phyloP scores from a whole-genome alignment of 129 eudicot genomes.

The Centrapalus pauciflorus region DNA sequence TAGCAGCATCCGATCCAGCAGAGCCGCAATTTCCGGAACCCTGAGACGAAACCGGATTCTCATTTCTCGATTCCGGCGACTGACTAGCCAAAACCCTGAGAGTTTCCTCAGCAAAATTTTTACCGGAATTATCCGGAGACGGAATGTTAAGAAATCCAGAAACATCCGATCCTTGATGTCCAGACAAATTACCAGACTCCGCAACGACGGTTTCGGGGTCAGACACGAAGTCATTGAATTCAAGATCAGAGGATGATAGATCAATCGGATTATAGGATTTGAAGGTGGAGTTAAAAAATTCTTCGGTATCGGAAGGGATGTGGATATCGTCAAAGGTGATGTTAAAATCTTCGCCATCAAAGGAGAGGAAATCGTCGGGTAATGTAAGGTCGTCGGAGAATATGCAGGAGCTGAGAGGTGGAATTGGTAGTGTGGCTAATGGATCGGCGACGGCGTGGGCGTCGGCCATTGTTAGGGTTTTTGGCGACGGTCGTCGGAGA shows the following conservation, averaged over 20 bases:
- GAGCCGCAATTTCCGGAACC: slow-evolving; percentile 51
- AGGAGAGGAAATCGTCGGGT: slow-evolving; percentile 19
- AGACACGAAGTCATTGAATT: slow-evolving; percentile 9
- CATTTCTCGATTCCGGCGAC: slow-evolving; percentile 23
- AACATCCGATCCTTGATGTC: slow-evolving; percentile 30
- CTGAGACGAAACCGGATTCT: slow-evolving; percentile 44
- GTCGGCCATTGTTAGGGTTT: slow-evolving; percentile 49
- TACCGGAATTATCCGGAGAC: slow-evolving; percentile 12
- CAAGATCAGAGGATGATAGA: slow-evolving; percentile 18
- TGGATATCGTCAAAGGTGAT: slow-evolving; percentile 52
- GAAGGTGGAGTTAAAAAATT: slow-evolving; percentile 27
- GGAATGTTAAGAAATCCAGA: slow-evolving; percentile 19
- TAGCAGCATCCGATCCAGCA: slow-evolving; percentile 28
- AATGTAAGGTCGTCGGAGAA: slow-evolving; percentile 30
- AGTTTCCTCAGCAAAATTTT: slow-evolving; percentile 7
- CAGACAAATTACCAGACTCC: slow-evolving; percentile 1
- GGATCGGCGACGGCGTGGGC: slow-evolving; percentile 27
- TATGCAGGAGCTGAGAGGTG: slow-evolving; percentile 32
- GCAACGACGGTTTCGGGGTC: slow-evolving; percentile 17
- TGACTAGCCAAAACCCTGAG: slow-evolving; percentile 11
- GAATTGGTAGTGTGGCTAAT: slow-evolving; percentile 32
- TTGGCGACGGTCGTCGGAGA: slow-evolving; percentile 13
- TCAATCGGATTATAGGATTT: slow-evolving; percentile 1
- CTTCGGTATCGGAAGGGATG: slow-evolving; percentile 39
- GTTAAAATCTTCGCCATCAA: slow-evolving; percentile 40